phyloP scores from a whole-genome alignment of 2,329 filamentous ascomycete species.

The Aspergillus jensenii region DNA sequence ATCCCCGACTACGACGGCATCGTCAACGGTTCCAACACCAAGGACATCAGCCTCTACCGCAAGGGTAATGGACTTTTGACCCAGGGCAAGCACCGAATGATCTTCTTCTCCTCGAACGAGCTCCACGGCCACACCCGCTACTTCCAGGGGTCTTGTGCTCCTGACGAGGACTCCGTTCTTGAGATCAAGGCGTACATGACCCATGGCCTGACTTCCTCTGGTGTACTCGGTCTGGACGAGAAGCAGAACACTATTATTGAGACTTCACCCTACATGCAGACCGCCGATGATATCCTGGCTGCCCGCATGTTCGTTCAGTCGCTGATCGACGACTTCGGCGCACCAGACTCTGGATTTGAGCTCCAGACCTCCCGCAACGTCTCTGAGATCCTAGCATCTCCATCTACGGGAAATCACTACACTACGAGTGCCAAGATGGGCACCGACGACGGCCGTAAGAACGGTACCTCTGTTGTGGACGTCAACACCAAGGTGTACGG shows the following conservation, averaged over 20 bases:
- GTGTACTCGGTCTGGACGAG: constrained; percentile 17
- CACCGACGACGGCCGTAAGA: constrained; percentile 52
- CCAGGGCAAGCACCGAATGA: constrained; percentile 21
- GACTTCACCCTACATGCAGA: constrained; percentile 17
- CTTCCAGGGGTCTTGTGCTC: constrained; percentile 23
- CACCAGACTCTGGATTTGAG: constrained; percentile 12
- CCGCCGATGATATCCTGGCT: constrained; percentile 16
- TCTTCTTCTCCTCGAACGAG: constrained; percentile 24
- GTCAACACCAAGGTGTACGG: constrained; percentile 64
- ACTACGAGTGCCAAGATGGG: constrained; percentile 62
- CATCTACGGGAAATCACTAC: constrained; percentile 49
- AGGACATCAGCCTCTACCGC: constrained; percentile 6
- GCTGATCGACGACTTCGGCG: constrained; percentile 15
- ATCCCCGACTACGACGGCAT: constrained; percentile 18
- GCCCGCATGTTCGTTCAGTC: constrained; percentile 13
- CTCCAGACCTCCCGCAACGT: constrained; percentile 16
- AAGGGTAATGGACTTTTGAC: constrained; percentile 14
- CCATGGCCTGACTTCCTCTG: constrained; percentile 20
- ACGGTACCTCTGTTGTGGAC: constrained; percentile 63
- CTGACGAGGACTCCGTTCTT: constrained; percentile 13
- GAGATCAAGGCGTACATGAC: constrained; percentile 23
- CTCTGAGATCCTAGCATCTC: constrained; percentile 24
- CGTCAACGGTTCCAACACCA: constrained; percentile 2
- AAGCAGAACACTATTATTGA: constrained; percentile 16
- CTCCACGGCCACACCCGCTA: constrained; percentile 20